These are phyloP conservation scores for Claviceps purpurea DNA, from an alignment of 2,329 filamentous ascomycete genomes.

Conservation along the genomic window DNA sequence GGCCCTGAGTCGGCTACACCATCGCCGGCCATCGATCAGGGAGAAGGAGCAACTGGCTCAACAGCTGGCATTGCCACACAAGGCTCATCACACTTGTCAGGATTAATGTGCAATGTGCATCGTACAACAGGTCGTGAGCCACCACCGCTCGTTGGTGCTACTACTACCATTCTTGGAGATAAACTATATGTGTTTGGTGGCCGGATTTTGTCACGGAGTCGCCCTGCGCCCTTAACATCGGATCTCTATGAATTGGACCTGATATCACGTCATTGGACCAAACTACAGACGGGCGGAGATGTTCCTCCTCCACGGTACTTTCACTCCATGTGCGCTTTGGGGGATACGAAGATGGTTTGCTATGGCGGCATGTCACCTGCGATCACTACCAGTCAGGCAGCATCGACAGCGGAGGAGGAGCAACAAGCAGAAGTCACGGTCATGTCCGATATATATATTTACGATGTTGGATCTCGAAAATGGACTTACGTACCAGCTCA, in stretches of 20 bases:
- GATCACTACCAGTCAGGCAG: constrained; percentile 28
- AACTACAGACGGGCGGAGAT: constrained; percentile 71
- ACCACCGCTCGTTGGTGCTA: constrained; percentile 82
- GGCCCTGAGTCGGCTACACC: constrained; percentile 42
- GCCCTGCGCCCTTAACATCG: constrained; percentile 68
- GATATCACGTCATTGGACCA: constrained; percentile 84
- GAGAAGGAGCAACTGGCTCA: constrained; percentile 9
- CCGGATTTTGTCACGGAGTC: constrained; percentile 68
- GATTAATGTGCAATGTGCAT: constrained; percentile 58
- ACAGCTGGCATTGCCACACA: constrained; percentile 29
- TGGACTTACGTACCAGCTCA: constrained; percentile 77
- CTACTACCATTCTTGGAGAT: constrained; percentile 87
- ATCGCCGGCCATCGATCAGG: constrained; percentile 37
- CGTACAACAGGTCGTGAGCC: constrained; percentile 86
- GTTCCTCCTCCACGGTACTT: constrained; percentile 88
- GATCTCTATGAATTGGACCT: constrained; percentile 91
- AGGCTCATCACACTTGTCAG: constrained; percentile 45
- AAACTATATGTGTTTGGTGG: constrained; percentile 96
- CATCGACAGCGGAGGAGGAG: constrained; percentile 20
- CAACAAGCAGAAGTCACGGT: constrained; percentile 77
- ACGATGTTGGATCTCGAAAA: constrained; percentile 65
- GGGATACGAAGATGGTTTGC: constrained; percentile 92
- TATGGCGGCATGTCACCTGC: constrained; percentile 96
- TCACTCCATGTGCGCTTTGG: constrained; percentile 86
- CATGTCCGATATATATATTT: constrained; percentile 97